Evolutionary conservation across 371 early-diverging fungal species (phyloP), one percentile per base, ranked within the genome.

Genomic region (Lichtheimia ornata): DNA sequence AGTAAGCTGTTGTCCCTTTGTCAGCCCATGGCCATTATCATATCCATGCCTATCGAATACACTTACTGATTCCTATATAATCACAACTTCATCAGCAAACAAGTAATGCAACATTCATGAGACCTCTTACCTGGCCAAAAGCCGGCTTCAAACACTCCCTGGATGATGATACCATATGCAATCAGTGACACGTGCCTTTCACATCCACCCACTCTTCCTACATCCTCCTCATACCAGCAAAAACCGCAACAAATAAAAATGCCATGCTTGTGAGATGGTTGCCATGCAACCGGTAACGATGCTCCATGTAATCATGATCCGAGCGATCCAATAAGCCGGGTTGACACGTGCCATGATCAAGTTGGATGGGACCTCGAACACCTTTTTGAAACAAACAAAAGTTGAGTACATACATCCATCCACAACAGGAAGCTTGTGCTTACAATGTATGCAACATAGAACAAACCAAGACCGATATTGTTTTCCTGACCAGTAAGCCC

Each of bases 271-370:
- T 3, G 75, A 69, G 50, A 81, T 77, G 18, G 78, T 74, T 13
- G 78, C 74, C 77, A 81, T 76, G 41, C 76, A 81, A 11, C 73
- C 70, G 2, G 76, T 76, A 14, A 81, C 78, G 35, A 81, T 71
- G 53, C 77, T 73, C 81, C 81, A 81, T 13, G 76, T 81, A 22
- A 77, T 72, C 78, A 81, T 81, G 53, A 81, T 81, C 30, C 81
- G 71, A 14, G 78, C 78, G 22, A 81, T 71, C 81, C 81, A 81
- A 49, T 62, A 64, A 5, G 74, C 68, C 18, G 81, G 81, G 43
- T 77, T 81, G 3, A 81, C 69, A 47, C 66, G 64, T 14, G 81
- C 73, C 81, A 81, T 81, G 59, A 81, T 65, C 43, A 81, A 63
- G 54, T 81, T 81, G 14, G 76, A 76, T 13, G 81, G 81, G 4